phyloP scores from a whole-genome alignment of 345 rosid species.

The Carallia brachiata region DNA sequence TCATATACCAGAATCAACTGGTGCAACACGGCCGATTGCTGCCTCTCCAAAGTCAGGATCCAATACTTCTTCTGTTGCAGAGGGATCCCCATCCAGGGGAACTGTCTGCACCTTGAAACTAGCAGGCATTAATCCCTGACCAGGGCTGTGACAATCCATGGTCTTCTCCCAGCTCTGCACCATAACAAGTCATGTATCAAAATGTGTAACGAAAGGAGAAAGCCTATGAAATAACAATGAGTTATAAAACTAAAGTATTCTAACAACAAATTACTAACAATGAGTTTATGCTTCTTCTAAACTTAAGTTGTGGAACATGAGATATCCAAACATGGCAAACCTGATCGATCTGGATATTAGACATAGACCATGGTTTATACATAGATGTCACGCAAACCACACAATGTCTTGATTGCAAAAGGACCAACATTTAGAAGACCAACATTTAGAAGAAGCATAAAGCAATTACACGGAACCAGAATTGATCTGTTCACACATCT shows the following conservation, averaged over 20 bases:
- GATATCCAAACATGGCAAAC: too few species aligned
- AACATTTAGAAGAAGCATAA: not conserved
- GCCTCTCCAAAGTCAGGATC: constrained; percentile 98
- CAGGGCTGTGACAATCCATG: constrained; percentile 94
- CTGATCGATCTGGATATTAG: too few species aligned
- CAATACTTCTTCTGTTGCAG: constrained; percentile 75
- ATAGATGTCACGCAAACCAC: too few species aligned
- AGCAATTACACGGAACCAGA: not conserved
- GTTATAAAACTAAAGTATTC: not conserved
- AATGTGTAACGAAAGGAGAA: not conserved
- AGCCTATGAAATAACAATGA: not conserved
- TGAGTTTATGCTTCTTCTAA: too few species aligned
- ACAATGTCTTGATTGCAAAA: too few species aligned
- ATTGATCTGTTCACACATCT: not conserved
- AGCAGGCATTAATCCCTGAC: constrained; percentile 97
- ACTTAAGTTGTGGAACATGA: too few species aligned
- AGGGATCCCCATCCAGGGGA: constrained; percentile 82
- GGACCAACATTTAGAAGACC: too few species aligned
- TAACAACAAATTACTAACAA: not conserved
- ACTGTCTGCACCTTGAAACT: constrained; percentile 88
- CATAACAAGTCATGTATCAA: constrained; percentile 1
- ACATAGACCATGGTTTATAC: too few species aligned
- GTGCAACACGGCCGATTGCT: constrained; percentile 98
- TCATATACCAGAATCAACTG: constrained; percentile 79
- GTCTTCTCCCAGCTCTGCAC: constrained; percentile 97